phyloP scores from a whole-genome alignment of 2,329 filamentous ascomycete species.

The Albophoma yamanashiensis region DNA sequence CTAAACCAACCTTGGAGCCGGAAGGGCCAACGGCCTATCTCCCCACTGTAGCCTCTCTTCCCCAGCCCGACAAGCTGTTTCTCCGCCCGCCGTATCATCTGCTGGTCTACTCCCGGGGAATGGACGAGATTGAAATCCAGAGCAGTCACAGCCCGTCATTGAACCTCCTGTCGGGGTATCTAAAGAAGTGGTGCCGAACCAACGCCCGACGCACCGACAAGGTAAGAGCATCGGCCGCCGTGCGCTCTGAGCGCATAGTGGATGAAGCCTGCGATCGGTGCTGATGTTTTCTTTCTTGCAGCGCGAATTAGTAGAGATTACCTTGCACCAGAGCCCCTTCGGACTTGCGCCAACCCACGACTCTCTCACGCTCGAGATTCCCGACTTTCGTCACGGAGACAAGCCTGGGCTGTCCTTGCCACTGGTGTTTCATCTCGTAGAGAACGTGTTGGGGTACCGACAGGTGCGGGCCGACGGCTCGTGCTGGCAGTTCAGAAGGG shows the following conservation, averaged over 20 bases:
- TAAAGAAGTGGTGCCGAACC: slow-evolving; percentile 34
- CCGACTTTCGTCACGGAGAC: slow-evolving; percentile 19
- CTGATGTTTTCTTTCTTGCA: slow-evolving; percentile 7
- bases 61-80: slow-evolving; percentile 36
- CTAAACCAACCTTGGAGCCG: not conserved
- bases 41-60: slow-evolving; percentile 28
- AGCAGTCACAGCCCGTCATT: slow-evolving; percentile 36
- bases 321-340: slow-evolving; percentile 32
- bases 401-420: slow-evolving; percentile 27
- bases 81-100: slow-evolving; percentile 37
- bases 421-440: slow-evolving; percentile 33
- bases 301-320: slow-evolving; percentile 30
- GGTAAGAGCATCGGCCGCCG: slow-evolving; percentile 12
- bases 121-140: slow-evolving; percentile 27
- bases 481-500: slow-evolving; percentile 15
- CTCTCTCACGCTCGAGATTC: slow-evolving; percentile 24
- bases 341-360: slow-evolving; percentile 33
- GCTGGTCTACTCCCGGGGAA: slow-evolving; percentile 18
- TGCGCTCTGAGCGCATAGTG: not conserved
- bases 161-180: slow-evolving; percentile 32
- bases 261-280: not conserved
- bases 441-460: slow-evolving; percentile 34
- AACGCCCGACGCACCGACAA: slow-evolving; percentile 27
- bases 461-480: slow-evolving; percentile 10
- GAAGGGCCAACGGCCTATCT: slow-evolving; percentile 15